Conservation (phyloP, 1,284 basidiomycete genomes). For the Cutaneotrichosporon mucoides region DNA sequence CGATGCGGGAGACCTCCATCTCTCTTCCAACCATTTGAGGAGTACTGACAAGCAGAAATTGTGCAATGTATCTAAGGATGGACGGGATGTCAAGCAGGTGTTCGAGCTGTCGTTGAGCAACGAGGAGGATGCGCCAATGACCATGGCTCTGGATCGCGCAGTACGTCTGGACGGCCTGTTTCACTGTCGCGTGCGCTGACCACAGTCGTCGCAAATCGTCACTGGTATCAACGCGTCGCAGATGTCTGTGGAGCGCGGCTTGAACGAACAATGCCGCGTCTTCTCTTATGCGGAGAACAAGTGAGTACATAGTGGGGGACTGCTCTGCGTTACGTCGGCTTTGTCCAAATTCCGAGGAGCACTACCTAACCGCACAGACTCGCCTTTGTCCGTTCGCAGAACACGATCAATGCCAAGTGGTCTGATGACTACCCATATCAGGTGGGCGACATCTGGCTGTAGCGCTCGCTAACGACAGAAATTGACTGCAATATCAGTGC, state of each 20-base stretch:
- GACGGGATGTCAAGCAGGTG: conserved; percentile 59
- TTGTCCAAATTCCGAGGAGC: no score
- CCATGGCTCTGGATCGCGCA: conserved; percentile 67
- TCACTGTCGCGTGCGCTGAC: neutral
- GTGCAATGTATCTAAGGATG: conserved; percentile 60
- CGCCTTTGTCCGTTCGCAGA: conserved; percentile 54
- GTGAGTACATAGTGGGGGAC: conserved; percentile 41
- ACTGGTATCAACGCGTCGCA: conserved; percentile 80
- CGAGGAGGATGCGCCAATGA: conserved; percentile 90
- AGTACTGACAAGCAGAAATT: conserved; percentile 40
- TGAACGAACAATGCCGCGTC: conserved; percentile 77
- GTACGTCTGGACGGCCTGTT: conserved; percentile 47
- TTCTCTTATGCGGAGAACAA: conserved; percentile 61
- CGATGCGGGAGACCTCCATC: no score
- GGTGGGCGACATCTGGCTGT: conserved; percentile 56
- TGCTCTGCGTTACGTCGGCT: no score
- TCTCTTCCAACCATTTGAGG: no score
- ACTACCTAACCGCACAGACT: conserved; percentile 55
- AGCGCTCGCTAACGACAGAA: conserved; percentile 30
- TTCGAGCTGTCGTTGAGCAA: conserved; percentile 69
- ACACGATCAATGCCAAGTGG: conserved; percentile 61
- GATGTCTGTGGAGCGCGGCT: conserved; percentile 59
- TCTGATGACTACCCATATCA: conserved; percentile 83
- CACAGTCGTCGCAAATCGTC: conserved; percentile 57
- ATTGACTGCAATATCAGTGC: conserved; percentile 37